phyloP scores from a whole-genome alignment of 495 filamentous ascomycete species.

The Daldinia grandis region DNA sequence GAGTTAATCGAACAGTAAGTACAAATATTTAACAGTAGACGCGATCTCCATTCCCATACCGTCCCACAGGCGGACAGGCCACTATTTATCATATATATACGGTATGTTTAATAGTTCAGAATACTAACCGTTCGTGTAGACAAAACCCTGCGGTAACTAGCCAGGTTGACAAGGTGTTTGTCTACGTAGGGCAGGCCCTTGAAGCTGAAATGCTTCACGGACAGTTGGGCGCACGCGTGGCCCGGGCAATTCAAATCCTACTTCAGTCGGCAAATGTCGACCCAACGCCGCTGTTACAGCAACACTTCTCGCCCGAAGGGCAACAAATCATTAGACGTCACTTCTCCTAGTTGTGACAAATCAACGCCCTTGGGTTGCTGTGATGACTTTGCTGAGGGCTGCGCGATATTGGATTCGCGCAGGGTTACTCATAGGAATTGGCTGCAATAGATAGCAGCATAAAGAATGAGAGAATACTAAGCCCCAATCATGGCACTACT shows the following conservation, averaged over 20 bases:
- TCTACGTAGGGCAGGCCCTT: conserved; percentile 83
- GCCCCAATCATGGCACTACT: conserved; percentile 17
- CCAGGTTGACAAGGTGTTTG: conserved; percentile 80
- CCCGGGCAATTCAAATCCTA: conserved; percentile 75
- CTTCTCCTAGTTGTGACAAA: conserved; percentile 62
- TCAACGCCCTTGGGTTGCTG: background rate
- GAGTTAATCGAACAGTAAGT: conserved; percentile 95
- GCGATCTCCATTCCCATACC: background rate
- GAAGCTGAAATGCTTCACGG: conserved; percentile 91
- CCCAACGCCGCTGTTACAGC: conserved; percentile 71
- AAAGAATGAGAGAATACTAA: conserved; percentile 15
- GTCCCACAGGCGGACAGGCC: background rate
- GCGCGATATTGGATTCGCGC: background rate
- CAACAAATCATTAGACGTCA: conserved; percentile 77
- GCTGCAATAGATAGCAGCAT: conserved; percentile 15
- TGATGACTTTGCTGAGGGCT: conserved; percentile 3
- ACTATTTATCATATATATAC: no score
- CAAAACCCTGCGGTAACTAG: conserved; percentile 83
- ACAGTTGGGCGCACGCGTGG: conserved; percentile 75
- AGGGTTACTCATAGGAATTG: background rate
- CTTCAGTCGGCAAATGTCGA: conserved; percentile 74
- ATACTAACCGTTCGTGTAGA: conserved; percentile 55
- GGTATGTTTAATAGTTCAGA: background rate
- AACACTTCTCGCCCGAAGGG: conserved; percentile 72
- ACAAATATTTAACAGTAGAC: conserved; percentile 1